phyloP scores from a whole-genome alignment of 2,329 filamentous ascomycete genomes.

The Zasmidium citrigriseum region DNA sequence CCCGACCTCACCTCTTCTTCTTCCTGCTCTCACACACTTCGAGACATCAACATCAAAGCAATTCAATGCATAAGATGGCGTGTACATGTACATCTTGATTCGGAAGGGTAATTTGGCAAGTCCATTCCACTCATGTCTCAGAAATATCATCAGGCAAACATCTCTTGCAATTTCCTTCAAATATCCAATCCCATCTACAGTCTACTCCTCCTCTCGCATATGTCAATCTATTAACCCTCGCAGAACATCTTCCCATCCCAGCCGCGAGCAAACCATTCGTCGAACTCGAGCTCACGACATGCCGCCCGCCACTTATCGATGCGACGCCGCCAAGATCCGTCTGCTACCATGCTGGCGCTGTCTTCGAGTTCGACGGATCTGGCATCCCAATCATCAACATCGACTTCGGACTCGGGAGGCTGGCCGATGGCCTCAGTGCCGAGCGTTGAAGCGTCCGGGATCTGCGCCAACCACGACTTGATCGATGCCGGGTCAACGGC shows the following conservation, averaged over 20 bases:
- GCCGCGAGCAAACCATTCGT: neutral
- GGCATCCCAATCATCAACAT: neutral
- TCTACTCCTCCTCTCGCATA: no score
- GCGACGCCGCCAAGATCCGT: conserved; percentile 14
- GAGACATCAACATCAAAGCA: no score
- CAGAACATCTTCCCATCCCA: no score
- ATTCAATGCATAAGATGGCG: no score
- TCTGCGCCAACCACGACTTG: neutral
- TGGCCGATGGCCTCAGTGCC: neutral
- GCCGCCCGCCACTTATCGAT: conserved; percentile 23
- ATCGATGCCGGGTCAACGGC: neutral
- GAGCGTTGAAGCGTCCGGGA: neutral
- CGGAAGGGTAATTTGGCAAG: no score
- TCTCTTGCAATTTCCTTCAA: no score
- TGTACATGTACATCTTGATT: no score
- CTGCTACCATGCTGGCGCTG: conserved; percentile 20
- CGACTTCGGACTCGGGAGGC: neutral
- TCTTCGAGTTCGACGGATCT: neutral
- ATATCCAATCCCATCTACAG: no score
- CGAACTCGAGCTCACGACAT: neutral
- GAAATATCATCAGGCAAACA: no score
- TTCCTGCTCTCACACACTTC: neutral
- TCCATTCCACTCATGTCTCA: no score
- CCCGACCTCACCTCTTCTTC: neutral
- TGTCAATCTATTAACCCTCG: no score